Base-by-base conservation (phyloP, 345 rosid species). In the Draba incana region DNA sequence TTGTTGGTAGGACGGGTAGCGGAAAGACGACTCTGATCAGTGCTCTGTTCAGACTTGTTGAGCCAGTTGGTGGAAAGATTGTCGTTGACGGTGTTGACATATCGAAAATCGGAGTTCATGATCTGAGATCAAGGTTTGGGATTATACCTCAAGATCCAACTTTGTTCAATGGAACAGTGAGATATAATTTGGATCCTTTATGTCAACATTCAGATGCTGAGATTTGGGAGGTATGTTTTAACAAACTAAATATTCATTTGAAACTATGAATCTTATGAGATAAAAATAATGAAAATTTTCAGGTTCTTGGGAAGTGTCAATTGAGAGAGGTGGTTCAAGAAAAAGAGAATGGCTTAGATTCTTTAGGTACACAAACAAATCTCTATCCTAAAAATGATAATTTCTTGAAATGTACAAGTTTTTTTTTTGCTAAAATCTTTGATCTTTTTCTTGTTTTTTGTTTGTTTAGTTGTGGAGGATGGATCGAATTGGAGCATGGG, bases 401-500 rank as follows among this genome's bases (percentile, higher is more conserved):
- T 31, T 31, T 14, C 2, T 8, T 2, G 0, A 13, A 58, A n/a
- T 4, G 43, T 0, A 43, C 20, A 27, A 61, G 30, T 6, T 6
- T 45, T 35, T 16, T 46, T 8, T 20, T 47, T 47, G 11, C 25
- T 47, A 3, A 47, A 47, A 47, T 2, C 8, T 44, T n/a, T 4
- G 33, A 12, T 31, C 7, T 31, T 35, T 35, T 28, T 28, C 5
- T 2, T 28, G 3, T 28, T 28, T 31, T 31, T 5, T 31, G 37
- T 31, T 31, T 31, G 39, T 8, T 35, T 79, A 94, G 99, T 94
- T 54, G 86, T 78, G 77, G 96, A 91, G 35, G 96, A 94, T 44
- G 98, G 98, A 71, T 85, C 92, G 9, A 94, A 94, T 31, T 91
- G 99, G 97, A 94, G 98, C 82, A 89, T 89, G 92, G 98, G 99